Conservation (phyloP, 495 filamentous ascomycete species). For the Aspergillus avenaceus region DNA sequence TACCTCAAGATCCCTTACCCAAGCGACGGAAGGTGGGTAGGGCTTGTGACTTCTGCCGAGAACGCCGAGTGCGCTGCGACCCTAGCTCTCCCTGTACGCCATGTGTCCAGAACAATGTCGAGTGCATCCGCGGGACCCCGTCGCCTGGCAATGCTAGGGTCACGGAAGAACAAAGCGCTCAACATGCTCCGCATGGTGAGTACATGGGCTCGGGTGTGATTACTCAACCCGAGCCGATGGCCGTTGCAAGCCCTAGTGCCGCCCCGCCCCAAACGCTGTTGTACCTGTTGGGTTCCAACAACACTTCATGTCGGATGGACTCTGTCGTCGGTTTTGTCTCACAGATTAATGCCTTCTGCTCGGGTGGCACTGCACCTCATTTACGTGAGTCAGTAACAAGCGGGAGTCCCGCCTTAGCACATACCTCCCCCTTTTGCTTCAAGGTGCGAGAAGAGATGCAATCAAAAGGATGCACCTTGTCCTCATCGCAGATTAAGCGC, state of each 20-base stretch:
- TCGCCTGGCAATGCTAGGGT: not conserved
- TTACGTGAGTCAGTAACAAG: too few relatives aligned
- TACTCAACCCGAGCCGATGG: not conserved
- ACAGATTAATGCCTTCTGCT: slow-evolving; percentile 26
- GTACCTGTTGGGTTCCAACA: too few relatives aligned
- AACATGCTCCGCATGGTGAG: not conserved
- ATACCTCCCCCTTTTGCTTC: slow-evolving; percentile 13
- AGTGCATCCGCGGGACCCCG: slow-evolving; percentile 10
- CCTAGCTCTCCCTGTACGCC: slow-evolving; percentile 20
- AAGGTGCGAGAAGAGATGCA: slow-evolving; percentile 2
- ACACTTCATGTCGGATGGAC: slow-evolving; percentile 16
- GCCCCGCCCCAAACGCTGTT: too few relatives aligned
- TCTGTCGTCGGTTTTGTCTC: slow-evolving; percentile 28
- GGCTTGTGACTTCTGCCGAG: slow-evolving; percentile 27
- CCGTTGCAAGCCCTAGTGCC: too few relatives aligned
- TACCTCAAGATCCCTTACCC: not conserved
- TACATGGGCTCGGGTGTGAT: not conserved
- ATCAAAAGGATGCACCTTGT: slow-evolving; percentile 13
- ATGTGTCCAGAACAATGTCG: slow-evolving; percentile 21
- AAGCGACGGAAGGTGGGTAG: slow-evolving; percentile 20
- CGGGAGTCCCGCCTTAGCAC: slow-evolving; percentile 11
- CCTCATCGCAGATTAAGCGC: slow-evolving; percentile 12
- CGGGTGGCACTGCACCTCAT: slow-evolving; percentile 10
- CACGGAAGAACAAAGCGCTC: not conserved
- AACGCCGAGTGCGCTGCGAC: slow-evolving; percentile 28